A percentile compares a stretch with the other conserved stretches of the same genome.
Conservation (phyloP, 2,329 filamentous ascomycete genomes). For the Fusarium temperatum region DNA sequence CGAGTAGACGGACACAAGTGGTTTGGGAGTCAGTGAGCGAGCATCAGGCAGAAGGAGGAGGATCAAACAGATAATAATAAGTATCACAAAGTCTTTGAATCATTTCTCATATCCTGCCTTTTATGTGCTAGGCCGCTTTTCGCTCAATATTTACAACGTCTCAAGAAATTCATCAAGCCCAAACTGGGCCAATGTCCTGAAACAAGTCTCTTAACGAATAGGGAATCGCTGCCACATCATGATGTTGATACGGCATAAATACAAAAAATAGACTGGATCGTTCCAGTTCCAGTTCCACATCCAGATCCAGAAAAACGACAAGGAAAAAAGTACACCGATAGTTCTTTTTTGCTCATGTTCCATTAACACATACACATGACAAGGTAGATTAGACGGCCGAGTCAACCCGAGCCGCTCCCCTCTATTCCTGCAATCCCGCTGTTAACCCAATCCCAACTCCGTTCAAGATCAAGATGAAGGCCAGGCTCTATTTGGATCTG, state of each 20-base stretch:
- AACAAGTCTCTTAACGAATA: slow-evolving; percentile 33
- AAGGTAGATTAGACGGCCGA: slow-evolving; percentile 21
- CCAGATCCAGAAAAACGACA: slow-evolving; percentile 12
- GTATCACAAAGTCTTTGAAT: background rate
- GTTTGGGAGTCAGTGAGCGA: background rate
- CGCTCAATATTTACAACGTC: background rate
- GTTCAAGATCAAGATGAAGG: slow-evolving; percentile 17
- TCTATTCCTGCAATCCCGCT: slow-evolving; percentile 21
- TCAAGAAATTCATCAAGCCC: background rate
- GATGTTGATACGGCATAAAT: slow-evolving; percentile 42
- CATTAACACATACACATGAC: slow-evolving; percentile 45
- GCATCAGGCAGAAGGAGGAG: slow-evolving; percentile 18
- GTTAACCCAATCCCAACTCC: slow-evolving; percentile 27
- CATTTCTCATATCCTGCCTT: background rate
- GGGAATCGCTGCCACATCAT: slow-evolving; percentile 40
- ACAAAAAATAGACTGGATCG: slow-evolving; percentile 34
- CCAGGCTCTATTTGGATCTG: background rate
- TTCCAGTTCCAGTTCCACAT: background rate
- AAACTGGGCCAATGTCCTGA: slow-evolving; percentile 8
- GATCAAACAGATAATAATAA: slow-evolving; percentile 16
- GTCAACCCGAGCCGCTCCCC: background rate
- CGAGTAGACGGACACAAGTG: slow-evolving; percentile 1
- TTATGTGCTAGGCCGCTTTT: background rate
- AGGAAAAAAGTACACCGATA: slow-evolving; percentile 35
- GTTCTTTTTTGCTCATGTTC: slow-evolving; percentile 44